Conservation (phyloP, 441 rosid species). For the Breynia disticha region DNA sequence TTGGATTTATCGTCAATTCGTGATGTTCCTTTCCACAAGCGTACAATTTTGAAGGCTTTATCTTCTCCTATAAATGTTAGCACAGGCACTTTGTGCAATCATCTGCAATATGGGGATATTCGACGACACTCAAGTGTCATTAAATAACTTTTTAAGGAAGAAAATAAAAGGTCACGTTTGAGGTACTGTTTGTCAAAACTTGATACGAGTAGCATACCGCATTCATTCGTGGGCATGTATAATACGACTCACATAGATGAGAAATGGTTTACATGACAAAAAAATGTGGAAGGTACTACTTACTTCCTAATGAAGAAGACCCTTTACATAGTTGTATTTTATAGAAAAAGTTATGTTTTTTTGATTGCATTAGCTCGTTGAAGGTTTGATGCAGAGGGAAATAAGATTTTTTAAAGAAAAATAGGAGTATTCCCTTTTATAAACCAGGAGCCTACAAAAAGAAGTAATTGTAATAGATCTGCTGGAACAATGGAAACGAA, state of each 20-base stretch:
- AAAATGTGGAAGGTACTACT: too few species aligned
- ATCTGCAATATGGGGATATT: not conserved
- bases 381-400: too few species aligned
- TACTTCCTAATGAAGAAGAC: too few species aligned
- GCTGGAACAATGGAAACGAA: constrained; percentile 1
- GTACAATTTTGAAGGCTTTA: too few species aligned
- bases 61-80: not conserved
- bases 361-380: too few species aligned
- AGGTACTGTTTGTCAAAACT: not conserved
- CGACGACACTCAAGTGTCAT: constrained; percentile 3
- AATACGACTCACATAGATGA: too few species aligned
- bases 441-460: not conserved
- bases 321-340: too few species aligned
- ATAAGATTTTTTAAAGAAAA: not conserved
- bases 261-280: too few species aligned
- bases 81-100: not conserved
- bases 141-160: not conserved
- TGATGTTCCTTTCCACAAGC: too few species aligned
- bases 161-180: not conserved
- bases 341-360: too few species aligned
- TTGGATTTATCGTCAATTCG: too few species aligned
- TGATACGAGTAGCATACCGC: not conserved
- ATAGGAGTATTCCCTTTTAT: not conserved
- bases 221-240: not conserved
- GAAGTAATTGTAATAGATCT: not conserved